phyloP scores from a whole-genome alignment of 1,139 yeast genomes.

The Taphrina betulina region DNA sequence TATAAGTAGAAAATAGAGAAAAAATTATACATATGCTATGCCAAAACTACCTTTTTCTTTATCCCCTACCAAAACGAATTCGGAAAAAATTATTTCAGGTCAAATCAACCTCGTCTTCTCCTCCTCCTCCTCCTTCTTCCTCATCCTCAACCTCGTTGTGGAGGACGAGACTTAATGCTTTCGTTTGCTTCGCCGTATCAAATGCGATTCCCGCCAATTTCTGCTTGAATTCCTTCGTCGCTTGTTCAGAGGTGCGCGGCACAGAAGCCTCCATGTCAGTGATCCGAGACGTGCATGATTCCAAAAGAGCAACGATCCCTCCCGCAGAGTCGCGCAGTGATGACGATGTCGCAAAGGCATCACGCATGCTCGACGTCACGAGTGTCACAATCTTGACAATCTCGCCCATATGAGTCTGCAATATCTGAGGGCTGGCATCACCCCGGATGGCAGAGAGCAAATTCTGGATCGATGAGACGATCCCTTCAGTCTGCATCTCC shows the following conservation, averaged over 20 bases:
- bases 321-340: slow-evolving; percentile 8
- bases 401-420: slow-evolving; percentile 69
- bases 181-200: slow-evolving; percentile 93
- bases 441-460: slow-evolving; percentile 53
- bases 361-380: slow-evolving; percentile 87
- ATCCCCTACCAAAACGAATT: no score
- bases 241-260: slow-evolving; percentile 43
- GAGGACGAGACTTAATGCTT: slow-evolving; percentile 55
- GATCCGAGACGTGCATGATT: slow-evolving; percentile 24
- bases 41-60: no score
- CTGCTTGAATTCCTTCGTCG: slow-evolving; percentile 79
- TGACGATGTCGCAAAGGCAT: slow-evolving; percentile 43
- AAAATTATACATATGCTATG: no score
- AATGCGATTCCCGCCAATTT: slow-evolving; percentile 93
- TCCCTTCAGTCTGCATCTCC: slow-evolving; percentile 92
- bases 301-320: slow-evolving; percentile 25
- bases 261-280: slow-evolving; percentile 21
- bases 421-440: slow-evolving; percentile 64
- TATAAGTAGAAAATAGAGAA: no score
- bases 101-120: slow-evolving; percentile 5
- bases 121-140: slow-evolving; percentile 6
- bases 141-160: slow-evolving; percentile 13
- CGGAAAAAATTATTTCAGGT: no score
- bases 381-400: slow-evolving; percentile 74
- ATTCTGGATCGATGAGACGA: slow-evolving; percentile 83